phyloP scores from a whole-genome alignment of 2,329 filamentous ascomycete genomes.

The Tolypocladium endophyticum region DNA sequence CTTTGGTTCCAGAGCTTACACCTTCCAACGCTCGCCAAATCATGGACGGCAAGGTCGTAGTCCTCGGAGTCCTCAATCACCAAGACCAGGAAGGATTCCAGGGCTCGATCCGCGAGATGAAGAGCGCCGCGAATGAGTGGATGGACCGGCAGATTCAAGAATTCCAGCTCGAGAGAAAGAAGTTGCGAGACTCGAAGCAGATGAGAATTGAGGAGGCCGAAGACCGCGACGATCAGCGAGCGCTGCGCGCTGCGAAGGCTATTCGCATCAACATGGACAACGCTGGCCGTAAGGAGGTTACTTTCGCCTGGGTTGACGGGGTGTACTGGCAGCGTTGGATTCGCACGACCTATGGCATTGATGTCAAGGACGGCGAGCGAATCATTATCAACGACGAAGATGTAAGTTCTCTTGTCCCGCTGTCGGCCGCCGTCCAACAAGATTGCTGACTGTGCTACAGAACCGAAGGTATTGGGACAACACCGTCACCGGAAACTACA shows the following conservation, averaged over 20 bases:
- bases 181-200: conserved; percentile 88
- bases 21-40: conserved; percentile 87
- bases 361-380: conserved; percentile 76
- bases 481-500: conserved; percentile 79
- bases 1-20: conserved; percentile 88
- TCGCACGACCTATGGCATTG: conserved; percentile 85
- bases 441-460: conserved; percentile 29
- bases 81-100: conserved; percentile 71
- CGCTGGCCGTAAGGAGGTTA: conserved; percentile 76
- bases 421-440: too few species aligned
- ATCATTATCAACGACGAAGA: conserved; percentile 97
- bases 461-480: conserved; percentile 92
- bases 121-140: conserved; percentile 93
- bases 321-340: conserved; percentile 98
- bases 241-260: conserved; percentile 75
- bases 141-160: conserved; percentile 91
- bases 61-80: conserved; percentile 77
- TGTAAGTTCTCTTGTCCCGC: conserved; percentile 43
- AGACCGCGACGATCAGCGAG: conserved; percentile 82
- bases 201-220: conserved; percentile 92
- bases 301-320: conserved; percentile 95
- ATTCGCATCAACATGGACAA: conserved; percentile 88
- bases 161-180: conserved; percentile 88
- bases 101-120: conserved; percentile 75
- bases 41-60: conserved; percentile 92